Evolutionary conservation across 2,329 filamentous ascomycete genomes (phyloP).

Genomic region (Diaporthe vexans): DNA sequence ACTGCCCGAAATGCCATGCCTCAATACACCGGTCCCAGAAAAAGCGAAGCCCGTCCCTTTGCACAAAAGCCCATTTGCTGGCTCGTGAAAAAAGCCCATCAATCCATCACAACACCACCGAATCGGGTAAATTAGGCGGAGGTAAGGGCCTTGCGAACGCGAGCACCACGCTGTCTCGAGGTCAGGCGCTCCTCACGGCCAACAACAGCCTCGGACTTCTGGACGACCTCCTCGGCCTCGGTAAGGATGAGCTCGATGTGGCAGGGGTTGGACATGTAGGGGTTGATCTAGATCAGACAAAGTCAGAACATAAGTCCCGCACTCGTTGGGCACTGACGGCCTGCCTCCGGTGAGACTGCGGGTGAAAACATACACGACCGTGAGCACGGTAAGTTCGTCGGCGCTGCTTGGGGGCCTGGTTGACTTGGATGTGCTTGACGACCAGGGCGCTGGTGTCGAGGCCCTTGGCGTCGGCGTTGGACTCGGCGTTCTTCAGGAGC

Average conservation of each 20-base stretch:
- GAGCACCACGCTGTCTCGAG: constrained; percentile 91
- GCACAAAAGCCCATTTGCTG: constrained; percentile 41
- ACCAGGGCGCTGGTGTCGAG: constrained; percentile 97
- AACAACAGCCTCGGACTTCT: constrained; percentile 83
- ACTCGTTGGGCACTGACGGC: not conserved
- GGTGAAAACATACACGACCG: constrained; percentile 87
- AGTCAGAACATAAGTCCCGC: constrained; percentile 47
- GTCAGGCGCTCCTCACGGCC: constrained; percentile 78
- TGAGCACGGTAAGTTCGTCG: constrained; percentile 99
- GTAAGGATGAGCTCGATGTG: constrained; percentile 99
- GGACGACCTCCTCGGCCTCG: constrained; percentile 94
- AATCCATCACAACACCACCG: constrained; percentile 51
- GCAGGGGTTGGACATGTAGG: constrained; percentile 99
- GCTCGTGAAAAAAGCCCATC: constrained; percentile 40
- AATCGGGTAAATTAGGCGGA: constrained; percentile 65
- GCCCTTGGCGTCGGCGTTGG: constrained; percentile 97
- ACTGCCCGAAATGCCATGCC: constrained; percentile 44
- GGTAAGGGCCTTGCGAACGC: constrained; percentile 74
- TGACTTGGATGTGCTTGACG: constrained; percentile 99
- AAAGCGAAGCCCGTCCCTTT: constrained; percentile 43
- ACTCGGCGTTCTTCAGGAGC: constrained; percentile 97
- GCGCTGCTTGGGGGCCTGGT: constrained; percentile 99
- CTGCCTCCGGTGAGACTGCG: constrained; percentile 17
- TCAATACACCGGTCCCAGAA: constrained; percentile 44
- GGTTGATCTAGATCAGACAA: constrained; percentile 85